A percentile compares a stretch with the other conserved stretches of the same genome.
Evolutionary conservation across 2,329 filamentous ascomycete species (phyloP).

Genomic region (Talaromyces rugulosus): DNA sequence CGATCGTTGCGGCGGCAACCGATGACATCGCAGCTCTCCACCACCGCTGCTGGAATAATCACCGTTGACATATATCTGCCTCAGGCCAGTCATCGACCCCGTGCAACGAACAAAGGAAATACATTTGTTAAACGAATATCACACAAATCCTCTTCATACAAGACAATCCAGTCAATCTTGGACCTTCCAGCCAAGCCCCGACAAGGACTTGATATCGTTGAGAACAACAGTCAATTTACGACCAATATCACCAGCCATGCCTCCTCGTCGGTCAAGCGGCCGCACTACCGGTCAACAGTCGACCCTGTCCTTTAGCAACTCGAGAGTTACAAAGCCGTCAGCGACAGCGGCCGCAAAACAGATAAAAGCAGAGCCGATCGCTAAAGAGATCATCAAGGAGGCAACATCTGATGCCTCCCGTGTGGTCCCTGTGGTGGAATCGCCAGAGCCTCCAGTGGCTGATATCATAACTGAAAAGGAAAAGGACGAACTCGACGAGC

Average conservation of each 20-base stretch:
- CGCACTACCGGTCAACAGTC: constrained; percentile 45
- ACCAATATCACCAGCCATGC: constrained; percentile 27
- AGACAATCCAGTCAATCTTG: too few relatives aligned
- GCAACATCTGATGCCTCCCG: constrained; percentile 20
- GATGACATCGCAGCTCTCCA: constrained; percentile 2
- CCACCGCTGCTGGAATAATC: too few relatives aligned
- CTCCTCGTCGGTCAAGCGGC: constrained; percentile 36
- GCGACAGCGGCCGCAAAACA: constrained; percentile 25
- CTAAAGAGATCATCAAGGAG: constrained; percentile 5
- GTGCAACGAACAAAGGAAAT: not conserved
- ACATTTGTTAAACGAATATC: not conserved
- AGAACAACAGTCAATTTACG: not conserved
- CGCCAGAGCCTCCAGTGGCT: constrained; percentile 29
- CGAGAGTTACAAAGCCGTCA: constrained; percentile 57
- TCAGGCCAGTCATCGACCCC: too few relatives aligned
- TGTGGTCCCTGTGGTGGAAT: constrained; percentile 19
- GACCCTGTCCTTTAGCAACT: constrained; percentile 60
- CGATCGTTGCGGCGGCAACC: constrained; percentile 17
- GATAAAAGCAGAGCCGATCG: constrained; percentile 4
- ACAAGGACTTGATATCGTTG: too few relatives aligned
- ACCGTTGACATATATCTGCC: too few relatives aligned
- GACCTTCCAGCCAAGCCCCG: too few relatives aligned
- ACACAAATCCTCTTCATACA: too few relatives aligned
- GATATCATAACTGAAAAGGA: constrained; percentile 45
- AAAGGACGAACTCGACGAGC: constrained; percentile 38